Percentiles rank a stretch among this genome's conserved stretches.
phyloP scores from a whole-genome alignment of 148 eudicot genomes.

The Pouteria glomerata region DNA sequence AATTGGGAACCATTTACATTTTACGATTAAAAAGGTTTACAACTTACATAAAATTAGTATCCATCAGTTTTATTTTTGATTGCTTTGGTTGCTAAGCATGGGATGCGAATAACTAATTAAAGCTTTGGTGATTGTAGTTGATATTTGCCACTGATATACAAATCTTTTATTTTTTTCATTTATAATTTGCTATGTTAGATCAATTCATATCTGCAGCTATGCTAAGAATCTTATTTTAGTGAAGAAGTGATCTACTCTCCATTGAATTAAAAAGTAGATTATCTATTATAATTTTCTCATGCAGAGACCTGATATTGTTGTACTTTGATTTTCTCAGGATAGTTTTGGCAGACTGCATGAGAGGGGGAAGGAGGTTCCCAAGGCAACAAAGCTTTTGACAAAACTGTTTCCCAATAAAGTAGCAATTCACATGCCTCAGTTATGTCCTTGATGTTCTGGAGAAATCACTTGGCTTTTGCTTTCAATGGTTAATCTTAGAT shows the following conservation, averaged over 20 bases:
- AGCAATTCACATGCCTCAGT: slow-evolving; percentile 90
- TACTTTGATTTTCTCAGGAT: slow-evolving; percentile 48
- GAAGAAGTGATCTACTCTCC: not conserved
- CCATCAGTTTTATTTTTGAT: no score
- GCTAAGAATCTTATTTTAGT: not conserved
- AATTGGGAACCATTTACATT: no score
- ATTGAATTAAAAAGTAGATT: not conserved
- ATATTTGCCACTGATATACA: no score
- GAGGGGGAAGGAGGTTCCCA: slow-evolving; percentile 71
- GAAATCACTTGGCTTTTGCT: not conserved
- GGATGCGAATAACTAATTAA: no score
- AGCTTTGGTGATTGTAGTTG: no score
- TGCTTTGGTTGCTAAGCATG: no score
- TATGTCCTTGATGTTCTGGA: slow-evolving; percentile 19
- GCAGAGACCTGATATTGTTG: slow-evolving; percentile 15
- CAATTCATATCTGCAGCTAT: not conserved
- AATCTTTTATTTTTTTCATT: no score
- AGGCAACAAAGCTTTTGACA: slow-evolving; percentile 61
- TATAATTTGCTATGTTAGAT: not conserved
- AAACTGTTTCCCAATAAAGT: slow-evolving; percentile 92
- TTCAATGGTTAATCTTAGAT: slow-evolving; percentile 6
- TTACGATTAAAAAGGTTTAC: no score
- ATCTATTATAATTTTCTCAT: not conserved
- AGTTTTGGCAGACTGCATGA: slow-evolving; percentile 91
- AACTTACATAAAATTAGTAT: no score